Conservation (phyloP, 129 eudicot genomes). For the Flaveria linearis region DNA sequence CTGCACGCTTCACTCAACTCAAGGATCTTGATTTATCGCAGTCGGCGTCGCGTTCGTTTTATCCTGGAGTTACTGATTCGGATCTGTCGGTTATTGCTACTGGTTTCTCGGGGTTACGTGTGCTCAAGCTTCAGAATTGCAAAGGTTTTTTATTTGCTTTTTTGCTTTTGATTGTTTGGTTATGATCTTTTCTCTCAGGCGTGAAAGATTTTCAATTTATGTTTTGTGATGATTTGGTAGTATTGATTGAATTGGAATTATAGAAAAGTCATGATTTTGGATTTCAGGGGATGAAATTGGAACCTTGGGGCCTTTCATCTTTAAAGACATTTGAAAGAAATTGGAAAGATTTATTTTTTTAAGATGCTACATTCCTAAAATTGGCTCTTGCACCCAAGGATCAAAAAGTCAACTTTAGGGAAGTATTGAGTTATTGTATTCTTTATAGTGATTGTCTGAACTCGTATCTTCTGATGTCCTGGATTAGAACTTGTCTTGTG, state of each 20-base stretch:
- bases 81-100: constrained; percentile 79
- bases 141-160: constrained; percentile 62
- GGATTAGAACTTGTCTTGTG: not conserved
- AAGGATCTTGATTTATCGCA: constrained; percentile 79
- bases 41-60: constrained; percentile 71
- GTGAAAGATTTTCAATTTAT: not conserved
- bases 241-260: no score
- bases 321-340: not conserved
- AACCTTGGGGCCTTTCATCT: no score
- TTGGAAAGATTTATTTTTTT: not conserved
- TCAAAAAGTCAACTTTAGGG: not conserved
- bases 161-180: not conserved
- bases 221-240: no score
- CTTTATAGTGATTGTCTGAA: not conserved
- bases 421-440: not conserved
- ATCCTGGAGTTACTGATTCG: constrained; percentile 85
- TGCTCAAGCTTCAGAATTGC: constrained; percentile 62
- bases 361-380: not conserved
- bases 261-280: not conserved
- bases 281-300: constrained; percentile 4
- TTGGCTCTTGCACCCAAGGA: constrained; percentile 9
- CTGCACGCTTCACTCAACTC: constrained; percentile 75
- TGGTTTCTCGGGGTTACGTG: constrained; percentile 59
- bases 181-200: no score
- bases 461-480: not conserved